phyloP scores from a whole-genome alignment of 73 alveolate species.

The Symbiodinium pilosum region DNA sequence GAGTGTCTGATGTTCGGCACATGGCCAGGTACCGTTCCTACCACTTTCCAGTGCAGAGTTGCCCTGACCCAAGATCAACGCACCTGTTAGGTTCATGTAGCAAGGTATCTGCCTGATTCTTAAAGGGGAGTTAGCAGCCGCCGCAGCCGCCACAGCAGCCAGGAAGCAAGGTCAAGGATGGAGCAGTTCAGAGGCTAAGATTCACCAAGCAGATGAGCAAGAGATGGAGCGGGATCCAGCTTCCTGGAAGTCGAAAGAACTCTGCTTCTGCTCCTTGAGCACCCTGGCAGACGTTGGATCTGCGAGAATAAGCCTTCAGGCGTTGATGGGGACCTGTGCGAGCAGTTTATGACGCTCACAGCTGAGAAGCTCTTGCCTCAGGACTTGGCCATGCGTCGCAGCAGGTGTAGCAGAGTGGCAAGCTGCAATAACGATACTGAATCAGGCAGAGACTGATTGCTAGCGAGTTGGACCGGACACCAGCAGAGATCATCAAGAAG shows the following conservation, averaged over 20 bases:
- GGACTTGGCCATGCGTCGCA: too few species aligned
- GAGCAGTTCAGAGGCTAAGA: too few species aligned
- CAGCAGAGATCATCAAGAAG: slow-evolving; percentile 98
- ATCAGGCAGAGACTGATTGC: slow-evolving; percentile 97
- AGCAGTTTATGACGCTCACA: slow-evolving; percentile 97
- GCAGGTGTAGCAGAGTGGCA: background rate
- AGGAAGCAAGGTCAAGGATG: too few species aligned
- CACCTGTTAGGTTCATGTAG: too few species aligned
- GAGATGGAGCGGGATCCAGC: too few species aligned
- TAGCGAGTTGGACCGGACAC: slow-evolving; percentile 98
- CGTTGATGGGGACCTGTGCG: slow-evolving; percentile 99
- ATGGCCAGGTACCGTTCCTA: slow-evolving; percentile 96
- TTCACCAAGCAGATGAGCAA: too few species aligned
- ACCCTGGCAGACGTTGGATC: background rate
- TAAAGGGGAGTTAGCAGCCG: too few species aligned
- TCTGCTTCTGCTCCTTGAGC: background rate
- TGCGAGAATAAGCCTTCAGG: background rate
- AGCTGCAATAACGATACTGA: background rate
- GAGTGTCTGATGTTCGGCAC: slow-evolving; percentile 95
- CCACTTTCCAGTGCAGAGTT: slow-evolving; percentile 62
- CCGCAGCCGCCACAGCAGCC: too few species aligned
- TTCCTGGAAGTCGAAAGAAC: too few species aligned
- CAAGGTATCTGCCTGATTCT: too few species aligned
- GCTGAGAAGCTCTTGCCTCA: slow-evolving; percentile 95
- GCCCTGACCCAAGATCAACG: background rate